Percentiles rank a stretch among this genome's conserved stretches.
Conservation (phyloP, 495 filamentous ascomycete species). For the Tuber melanosporum region DNA sequence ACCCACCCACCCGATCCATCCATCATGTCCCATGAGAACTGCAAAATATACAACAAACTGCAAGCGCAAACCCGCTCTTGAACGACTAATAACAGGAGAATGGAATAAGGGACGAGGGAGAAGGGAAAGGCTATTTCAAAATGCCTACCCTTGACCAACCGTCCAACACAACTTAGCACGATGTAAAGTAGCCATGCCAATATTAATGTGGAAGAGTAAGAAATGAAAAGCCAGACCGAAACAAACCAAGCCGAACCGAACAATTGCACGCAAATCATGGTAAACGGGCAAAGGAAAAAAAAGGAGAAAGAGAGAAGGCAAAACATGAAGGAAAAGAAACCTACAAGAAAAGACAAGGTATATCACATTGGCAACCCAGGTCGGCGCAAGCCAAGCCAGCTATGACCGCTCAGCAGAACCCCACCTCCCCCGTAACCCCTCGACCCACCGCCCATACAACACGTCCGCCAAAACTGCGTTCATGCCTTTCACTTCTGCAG, state of each 20-base stretch:
- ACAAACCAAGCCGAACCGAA: conserved; percentile 1
- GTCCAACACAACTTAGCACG: conserved; percentile 1
- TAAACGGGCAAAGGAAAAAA: conserved; percentile 7
- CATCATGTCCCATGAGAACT: not conserved
- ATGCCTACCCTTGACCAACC: not conserved
- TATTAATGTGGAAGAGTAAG: conserved; percentile 14
- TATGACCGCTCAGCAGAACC: conserved; percentile 24
- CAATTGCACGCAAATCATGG: conserved; percentile 1
- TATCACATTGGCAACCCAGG: conserved; percentile 5
- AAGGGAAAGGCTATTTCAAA: not conserved
- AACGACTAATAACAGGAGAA: not conserved
- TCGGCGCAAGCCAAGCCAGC: conserved; percentile 7
- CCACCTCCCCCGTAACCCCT: conserved; percentile 78
- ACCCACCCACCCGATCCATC: not conserved
- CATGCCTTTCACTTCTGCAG: conserved; percentile 43
- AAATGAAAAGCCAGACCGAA: conserved; percentile 7
- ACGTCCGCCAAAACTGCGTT: conserved; percentile 61
- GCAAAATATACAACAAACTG: not conserved
- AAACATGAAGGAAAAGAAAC: conserved; percentile 7
- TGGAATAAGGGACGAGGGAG: not conserved
- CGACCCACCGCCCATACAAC: conserved; percentile 81
- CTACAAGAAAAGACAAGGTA: conserved; percentile 13
- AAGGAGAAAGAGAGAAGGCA: not conserved
- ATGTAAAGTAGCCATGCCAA: conserved; percentile 5
- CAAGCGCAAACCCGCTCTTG: not conserved